Evolutionary conservation across 2,329 filamentous ascomycete species (phyloP), one percentile per base, ranked within the genome.

Genomic region (Pyrenophora graminea): DNA sequence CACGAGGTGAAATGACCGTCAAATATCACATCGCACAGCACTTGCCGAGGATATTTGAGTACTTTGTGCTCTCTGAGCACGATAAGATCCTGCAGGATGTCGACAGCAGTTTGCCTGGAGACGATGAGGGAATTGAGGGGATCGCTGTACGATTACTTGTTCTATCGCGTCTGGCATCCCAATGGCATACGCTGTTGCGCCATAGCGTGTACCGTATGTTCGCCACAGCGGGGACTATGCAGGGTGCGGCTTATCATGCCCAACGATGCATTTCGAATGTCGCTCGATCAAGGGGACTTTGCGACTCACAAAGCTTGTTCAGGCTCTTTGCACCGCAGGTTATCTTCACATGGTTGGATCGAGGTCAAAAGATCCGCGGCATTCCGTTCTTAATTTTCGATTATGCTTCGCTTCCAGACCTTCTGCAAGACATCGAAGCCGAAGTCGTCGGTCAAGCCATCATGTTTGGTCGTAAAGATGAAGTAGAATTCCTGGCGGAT

Each of bases 121-220:
- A 95, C 57, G 77, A 82, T 4, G 83, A 85, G 27, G 87, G 86
- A 72, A 75, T 81, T 10, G 92, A 97, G 72, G 93, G 91, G 0
- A 93, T 97, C 60, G 90, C 91, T 0, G 83, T 96, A 57, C 86
- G 94, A 5, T 76, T 97, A 2, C 83, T 89, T 55, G 84, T 90
- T 7, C 77, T 97, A 9, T 84, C 88, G 1, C 85, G 85, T 48
- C 77, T 99, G 51, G 94, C 89, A 19, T 89, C 90, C 25, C 77
- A 80, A 43, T 97, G 93, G 90, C 86, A 91, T 52, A 96, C 92
- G 0, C 79, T 97, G 17, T 80, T 97, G 37, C 87, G 92, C 44
- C 85, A 89, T 58, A 91, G 91, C 59, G 89, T 96, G 15, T 99
- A 97, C 70, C 89, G 94, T 70, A 91, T 97, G 18, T 96, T 97